A percentile compares a stretch with the other conserved stretches of the same genome.
Conservation (phyloP, 192 early-diverging fungal species). For the Backusella mclennaniae region DNA sequence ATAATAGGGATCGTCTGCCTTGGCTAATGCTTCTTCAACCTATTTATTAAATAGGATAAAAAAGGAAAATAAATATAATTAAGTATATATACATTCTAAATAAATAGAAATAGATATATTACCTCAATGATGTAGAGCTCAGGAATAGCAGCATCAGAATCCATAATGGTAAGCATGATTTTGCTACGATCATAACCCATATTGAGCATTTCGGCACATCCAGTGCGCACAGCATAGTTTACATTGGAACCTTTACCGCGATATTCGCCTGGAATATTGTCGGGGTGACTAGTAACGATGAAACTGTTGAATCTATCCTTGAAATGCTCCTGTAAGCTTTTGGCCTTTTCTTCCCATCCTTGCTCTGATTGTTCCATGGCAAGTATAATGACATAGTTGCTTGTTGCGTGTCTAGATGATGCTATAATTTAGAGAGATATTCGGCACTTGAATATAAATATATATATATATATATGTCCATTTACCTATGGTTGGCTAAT, state of each 20-base stretch:
- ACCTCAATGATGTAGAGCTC: slow-evolving; percentile 63
- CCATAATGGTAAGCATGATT: slow-evolving; percentile 63
- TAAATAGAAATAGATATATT: background rate
- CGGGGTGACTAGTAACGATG: slow-evolving; percentile 66
- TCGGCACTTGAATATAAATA: background rate
- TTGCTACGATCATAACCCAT: slow-evolving; percentile 43
- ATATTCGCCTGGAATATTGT: slow-evolving; percentile 61
- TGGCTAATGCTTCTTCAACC: slow-evolving; percentile 33
- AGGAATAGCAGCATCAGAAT: slow-evolving; percentile 75
- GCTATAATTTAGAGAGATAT: background rate
- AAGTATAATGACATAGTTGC: slow-evolving; percentile 55
- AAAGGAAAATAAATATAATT: background rate
- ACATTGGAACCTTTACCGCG: slow-evolving; percentile 76
- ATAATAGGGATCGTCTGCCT: slow-evolving; percentile 45
- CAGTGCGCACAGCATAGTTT: slow-evolving; percentile 54
- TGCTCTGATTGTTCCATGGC: slow-evolving; percentile 72
- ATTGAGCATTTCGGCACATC: slow-evolving; percentile 29
- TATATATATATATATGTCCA: background rate
- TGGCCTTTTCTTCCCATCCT: slow-evolving; percentile 53
- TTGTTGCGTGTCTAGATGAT: slow-evolving; percentile 35
- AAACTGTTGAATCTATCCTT: slow-evolving; percentile 60
- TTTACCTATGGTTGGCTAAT: slow-evolving; percentile 59
- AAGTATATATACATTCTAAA: background rate
- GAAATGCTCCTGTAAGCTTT: slow-evolving; percentile 49
- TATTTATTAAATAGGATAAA: background rate